Conservation (phyloP, 1,284 basidiomycete species). For the Ustilago esculenta region DNA sequence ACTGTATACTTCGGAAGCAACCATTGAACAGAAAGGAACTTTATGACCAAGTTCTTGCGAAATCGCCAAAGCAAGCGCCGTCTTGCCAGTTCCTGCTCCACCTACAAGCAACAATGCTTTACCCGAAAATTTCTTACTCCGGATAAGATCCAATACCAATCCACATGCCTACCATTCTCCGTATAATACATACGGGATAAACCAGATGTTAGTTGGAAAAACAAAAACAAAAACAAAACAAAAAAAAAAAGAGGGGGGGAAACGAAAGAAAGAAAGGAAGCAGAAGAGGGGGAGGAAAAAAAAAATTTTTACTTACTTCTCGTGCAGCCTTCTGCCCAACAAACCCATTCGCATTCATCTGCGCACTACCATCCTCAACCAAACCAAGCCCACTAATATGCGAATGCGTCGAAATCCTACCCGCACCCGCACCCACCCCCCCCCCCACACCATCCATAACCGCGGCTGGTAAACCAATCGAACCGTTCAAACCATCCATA, state of each 20-base stretch:
- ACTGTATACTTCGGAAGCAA: constrained; percentile 95
- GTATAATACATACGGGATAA: not conserved
- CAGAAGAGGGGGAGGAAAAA: too few species aligned
- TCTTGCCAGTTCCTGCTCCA: constrained; percentile 92
- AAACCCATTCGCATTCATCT: constrained; percentile 78
- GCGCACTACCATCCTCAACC: constrained; percentile 82
- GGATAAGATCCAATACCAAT: constrained; percentile 88
- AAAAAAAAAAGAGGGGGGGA: too few species aligned
- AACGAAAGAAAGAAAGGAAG: too few species aligned
- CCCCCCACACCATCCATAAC: too few species aligned
- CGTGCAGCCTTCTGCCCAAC: constrained; percentile 89
- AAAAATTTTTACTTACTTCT: constrained; percentile 74
- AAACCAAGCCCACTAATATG: constrained; percentile 96
- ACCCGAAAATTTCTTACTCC: constrained; percentile 89
- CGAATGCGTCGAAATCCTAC: constrained; percentile 87
- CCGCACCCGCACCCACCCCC: too few species aligned
- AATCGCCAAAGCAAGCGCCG: constrained; percentile 90
- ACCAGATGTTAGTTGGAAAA: not conserved
- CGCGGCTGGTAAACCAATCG: too few species aligned
- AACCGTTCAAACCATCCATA: too few species aligned
- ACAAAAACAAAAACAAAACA: too few species aligned
- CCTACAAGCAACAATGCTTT: constrained; percentile 86
- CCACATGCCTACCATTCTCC: constrained; percentile 80
- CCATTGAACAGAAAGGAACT: constrained; percentile 98
- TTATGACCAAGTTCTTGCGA: constrained; percentile 93